Evolutionary conservation across 306 rosid species (phyloP).

Genomic region (Inga leiocalycina): DNA sequence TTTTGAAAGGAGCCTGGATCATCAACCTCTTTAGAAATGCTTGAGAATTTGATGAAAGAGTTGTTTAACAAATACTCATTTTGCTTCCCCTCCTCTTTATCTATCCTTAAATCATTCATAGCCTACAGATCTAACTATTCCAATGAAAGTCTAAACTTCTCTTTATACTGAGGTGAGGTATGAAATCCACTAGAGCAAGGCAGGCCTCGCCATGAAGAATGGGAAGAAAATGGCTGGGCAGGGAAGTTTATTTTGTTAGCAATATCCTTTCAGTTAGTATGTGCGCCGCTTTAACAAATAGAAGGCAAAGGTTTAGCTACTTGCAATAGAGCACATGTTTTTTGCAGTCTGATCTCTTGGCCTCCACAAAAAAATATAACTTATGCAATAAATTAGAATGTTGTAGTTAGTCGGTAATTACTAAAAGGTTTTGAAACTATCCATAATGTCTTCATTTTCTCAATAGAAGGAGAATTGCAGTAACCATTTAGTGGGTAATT

Average conservation of each 20-base stretch:
- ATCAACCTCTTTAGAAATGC: slow-evolving; percentile 1
- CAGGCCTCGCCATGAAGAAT: neutral
- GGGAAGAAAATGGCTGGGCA: neutral
- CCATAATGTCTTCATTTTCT: neutral
- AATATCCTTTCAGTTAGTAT: neutral
- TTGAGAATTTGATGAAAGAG: neutral
- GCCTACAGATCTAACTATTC: neutral
- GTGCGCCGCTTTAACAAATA: neutral
- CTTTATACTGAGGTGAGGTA: neutral
- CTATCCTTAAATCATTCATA: slow-evolving; percentile 10
- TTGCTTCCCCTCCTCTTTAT: neutral
- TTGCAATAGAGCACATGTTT: neutral
- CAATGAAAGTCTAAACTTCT: neutral
- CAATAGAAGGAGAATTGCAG: neutral
- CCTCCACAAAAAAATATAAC: neutral
- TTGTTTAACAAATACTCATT: slow-evolving; percentile 8
- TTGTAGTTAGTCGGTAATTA: neutral
- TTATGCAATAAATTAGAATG: neutral
- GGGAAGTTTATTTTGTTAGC: slow-evolving; percentile 12
- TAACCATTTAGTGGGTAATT: neutral
- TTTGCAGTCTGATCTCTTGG: neutral
- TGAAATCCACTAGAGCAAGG: neutral
- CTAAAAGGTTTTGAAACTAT: neutral
- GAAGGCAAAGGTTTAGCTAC: neutral
- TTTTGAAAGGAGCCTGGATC: slow-evolving; percentile 9